Evolutionary conservation across 225 moss, liverwort and hornwort genomes (phyloP), one percentile per base, ranked within the genome.

Genomic region (Asterella californica): DNA sequence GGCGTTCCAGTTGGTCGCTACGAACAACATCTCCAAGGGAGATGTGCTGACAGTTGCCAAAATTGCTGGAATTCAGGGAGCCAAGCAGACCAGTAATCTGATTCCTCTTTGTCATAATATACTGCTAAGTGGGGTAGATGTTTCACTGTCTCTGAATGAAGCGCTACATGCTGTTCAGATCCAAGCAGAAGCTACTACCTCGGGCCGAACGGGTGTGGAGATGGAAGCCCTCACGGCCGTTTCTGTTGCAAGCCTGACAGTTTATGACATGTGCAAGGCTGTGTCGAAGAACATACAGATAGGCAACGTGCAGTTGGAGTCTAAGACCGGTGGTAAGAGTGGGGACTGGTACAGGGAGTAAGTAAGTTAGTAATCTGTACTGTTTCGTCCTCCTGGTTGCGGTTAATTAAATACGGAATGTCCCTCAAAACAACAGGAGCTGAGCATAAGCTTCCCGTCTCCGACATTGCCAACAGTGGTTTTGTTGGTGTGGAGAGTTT

Each of bases 221-320:
- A 94, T 97, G 94, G 97, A 97, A 83, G 97, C 97, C 55, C 90
- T 97, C 68, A 92, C 91, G 30, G 97, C 97, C 10, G 94, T 97
- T 36, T 88, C 93, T 48, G 77, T 97, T 74, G 97, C 97, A 19
- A 82, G 93, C 81, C 94, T 97, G 37, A 91, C 93, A 21, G 86
- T 97, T 46, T 97, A 97, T 59, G 97, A 97, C 53, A 97, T 97
- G 94, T 97, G 97, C 70, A 97, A 97, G 87, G 90, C 93, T 33
- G 93, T 93, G 60, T 83, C 91, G 2, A 97, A 94, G 84, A 85
- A 91, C 62, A 97, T 97, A 37, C 85, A 46, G 65, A 93, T 94
- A 59, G 69, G 83, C 32, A 85, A 88, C 37, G 83, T 97, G 70
- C 89, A 90, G 54, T 86, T 97, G 38, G 90, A 92, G 62, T 93